Evolutionary conservation across 495 filamentous ascomycete genomes (phyloP).

Genomic region (Parathielavia hyrcaniae): DNA sequence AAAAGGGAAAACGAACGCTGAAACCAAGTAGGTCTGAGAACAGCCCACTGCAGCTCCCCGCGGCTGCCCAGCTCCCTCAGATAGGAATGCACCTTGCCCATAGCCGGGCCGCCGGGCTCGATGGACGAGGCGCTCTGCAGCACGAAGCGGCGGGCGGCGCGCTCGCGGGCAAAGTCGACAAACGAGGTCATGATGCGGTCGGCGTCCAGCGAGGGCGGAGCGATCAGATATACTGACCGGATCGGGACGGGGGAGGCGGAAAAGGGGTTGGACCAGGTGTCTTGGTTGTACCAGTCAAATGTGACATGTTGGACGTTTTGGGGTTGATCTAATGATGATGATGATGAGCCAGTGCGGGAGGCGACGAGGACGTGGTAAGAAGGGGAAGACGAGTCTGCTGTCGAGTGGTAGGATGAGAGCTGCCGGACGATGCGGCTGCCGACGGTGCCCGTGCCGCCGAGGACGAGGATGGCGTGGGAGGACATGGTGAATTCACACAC

Average conservation of each 20-base stretch:
- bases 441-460: conserved; percentile 47
- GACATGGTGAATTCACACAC: conserved; percentile 5
- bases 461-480: conserved; percentile 34
- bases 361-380: conserved; percentile 34
- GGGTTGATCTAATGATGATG: neutral
- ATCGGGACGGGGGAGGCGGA: conserved; percentile 4
- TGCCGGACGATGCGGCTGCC: conserved; percentile 38
- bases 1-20: conserved; percentile 30
- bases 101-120: conserved; percentile 33
- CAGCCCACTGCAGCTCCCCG: conserved; percentile 40
- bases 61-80: conserved; percentile 36
- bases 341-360: conserved; percentile 31
- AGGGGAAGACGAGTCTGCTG: conserved; percentile 7
- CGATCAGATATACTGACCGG: conserved; percentile 38
- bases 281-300: conserved; percentile 45
- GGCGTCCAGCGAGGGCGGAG: conserved; percentile 25
- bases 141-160: conserved; percentile 41
- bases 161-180: conserved; percentile 34
- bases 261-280: conserved; percentile 37
- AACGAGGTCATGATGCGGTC: conserved; percentile 33
- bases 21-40: conserved; percentile 44
- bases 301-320: conserved; percentile 26
- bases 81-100: conserved; percentile 36
- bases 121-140: conserved; percentile 38
- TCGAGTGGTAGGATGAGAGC: conserved; percentile 27